Conservation (phyloP, 2,329 filamentous ascomycete genomes). For the Tricladium varicosporioides region DNA sequence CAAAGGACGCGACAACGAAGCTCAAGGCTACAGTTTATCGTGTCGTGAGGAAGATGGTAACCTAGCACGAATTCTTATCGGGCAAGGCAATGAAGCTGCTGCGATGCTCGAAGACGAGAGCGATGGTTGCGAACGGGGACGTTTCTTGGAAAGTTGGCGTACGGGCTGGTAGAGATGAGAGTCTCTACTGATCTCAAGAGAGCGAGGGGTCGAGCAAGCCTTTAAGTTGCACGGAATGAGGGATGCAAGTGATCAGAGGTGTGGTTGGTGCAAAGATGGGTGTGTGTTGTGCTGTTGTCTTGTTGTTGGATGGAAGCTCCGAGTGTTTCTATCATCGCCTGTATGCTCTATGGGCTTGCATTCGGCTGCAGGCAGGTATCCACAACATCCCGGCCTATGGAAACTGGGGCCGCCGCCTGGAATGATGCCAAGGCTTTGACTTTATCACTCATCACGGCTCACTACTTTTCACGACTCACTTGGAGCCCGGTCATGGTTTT, state of each 20-base stretch:
- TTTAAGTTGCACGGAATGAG: slow-evolving; percentile 4
- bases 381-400: too few species aligned
- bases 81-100: slow-evolving; percentile 25
- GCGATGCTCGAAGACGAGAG: slow-evolving; percentile 21
- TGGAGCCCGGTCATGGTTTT: background rate
- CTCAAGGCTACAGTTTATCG: slow-evolving; percentile 24
- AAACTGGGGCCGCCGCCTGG: too few species aligned
- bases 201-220: slow-evolving; percentile 15
- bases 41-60: slow-evolving; percentile 16
- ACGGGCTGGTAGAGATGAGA: slow-evolving; percentile 21
- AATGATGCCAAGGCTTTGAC: background rate
- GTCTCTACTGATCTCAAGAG: slow-evolving; percentile 23
- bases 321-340: background rate
- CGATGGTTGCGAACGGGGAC: slow-evolving; percentile 16
- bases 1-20: slow-evolving; percentile 25
- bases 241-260: background rate
- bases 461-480: too few species aligned
- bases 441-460: background rate
- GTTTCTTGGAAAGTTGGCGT: slow-evolving; percentile 15
- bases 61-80: slow-evolving; percentile 25
- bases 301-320: background rate
- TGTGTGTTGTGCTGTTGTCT: background rate
- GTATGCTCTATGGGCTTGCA: background rate
- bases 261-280: background rate
- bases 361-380: background rate